Conservation (phyloP, 495 filamentous ascomycete species). For the Tuber aestivum region DNA sequence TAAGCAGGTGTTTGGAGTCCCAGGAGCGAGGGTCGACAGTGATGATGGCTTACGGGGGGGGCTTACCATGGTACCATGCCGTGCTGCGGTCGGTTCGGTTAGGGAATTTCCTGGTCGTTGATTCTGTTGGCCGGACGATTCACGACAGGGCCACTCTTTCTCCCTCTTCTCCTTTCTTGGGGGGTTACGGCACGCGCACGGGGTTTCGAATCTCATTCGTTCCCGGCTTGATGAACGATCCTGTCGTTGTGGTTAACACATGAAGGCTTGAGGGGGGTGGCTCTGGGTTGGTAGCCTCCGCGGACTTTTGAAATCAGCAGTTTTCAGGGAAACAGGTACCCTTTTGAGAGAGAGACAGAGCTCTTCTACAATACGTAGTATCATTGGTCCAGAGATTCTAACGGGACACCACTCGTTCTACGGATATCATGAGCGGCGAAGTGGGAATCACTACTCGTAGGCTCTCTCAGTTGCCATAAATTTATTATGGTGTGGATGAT, state of each 20-base stretch:
- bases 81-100: not conserved
- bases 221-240: not conserved
- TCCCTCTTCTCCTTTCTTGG: not conserved
- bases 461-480: not conserved
- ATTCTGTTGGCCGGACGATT: not conserved
- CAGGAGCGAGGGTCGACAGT: not conserved
- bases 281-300: not conserved
- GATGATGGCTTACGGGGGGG: not conserved
- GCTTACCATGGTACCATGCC: not conserved
- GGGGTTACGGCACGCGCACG: not conserved
- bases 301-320: not conserved
- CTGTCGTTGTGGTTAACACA: not conserved
- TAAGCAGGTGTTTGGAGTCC: not conserved
- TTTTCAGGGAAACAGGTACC: not conserved
- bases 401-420: not conserved
- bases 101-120: too few relatives aligned
- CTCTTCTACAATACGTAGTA: not conserved
- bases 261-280: not conserved
- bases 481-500: not conserved
- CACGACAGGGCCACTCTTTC: not conserved
- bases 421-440: not conserved
- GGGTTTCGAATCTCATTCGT: not conserved
- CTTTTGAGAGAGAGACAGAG: not conserved
- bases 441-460: not conserved
- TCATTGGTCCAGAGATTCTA: not conserved